Conservation (phyloP, 2,329 filamentous ascomycete species). For the Chalaropsis thielavioides region DNA sequence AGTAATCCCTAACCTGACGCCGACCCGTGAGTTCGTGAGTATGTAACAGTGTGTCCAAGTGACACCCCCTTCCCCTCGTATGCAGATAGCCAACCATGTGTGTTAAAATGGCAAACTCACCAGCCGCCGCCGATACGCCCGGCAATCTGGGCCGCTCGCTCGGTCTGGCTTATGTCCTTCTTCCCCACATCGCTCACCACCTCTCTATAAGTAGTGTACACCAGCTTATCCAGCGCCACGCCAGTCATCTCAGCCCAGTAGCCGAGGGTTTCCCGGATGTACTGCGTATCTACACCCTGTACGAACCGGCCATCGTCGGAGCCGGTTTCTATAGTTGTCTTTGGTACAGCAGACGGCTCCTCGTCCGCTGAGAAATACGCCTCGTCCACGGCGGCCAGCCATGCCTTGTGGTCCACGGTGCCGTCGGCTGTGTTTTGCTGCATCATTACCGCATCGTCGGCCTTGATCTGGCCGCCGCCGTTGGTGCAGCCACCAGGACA, state of each 20-base stretch:
- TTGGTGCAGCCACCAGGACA: conserved; percentile 98
- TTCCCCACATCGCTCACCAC: conserved; percentile 94
- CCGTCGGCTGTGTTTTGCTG: conserved; percentile 35
- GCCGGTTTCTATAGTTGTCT: conserved; percentile 17
- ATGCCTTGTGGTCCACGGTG: conserved; percentile 70
- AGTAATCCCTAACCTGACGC: neutral
- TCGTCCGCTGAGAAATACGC: conserved; percentile 73
- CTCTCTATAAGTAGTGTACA: conserved; percentile 76
- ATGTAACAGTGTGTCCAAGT: neutral
- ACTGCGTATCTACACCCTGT: conserved; percentile 49
- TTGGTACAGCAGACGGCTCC: neutral
- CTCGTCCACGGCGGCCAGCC: conserved; percentile 70
- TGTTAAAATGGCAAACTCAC: conserved; percentile 33
- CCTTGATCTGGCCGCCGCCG: conserved; percentile 87
- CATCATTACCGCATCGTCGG: conserved; percentile 56
- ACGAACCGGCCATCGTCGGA: conserved; percentile 32
- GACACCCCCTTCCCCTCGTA: neutral
- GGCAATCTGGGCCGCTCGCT: conserved; percentile 75
- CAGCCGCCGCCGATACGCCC: conserved; percentile 87
- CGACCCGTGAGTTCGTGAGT: neutral
- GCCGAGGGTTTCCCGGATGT: conserved; percentile 52
- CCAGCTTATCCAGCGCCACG: conserved; percentile 55
- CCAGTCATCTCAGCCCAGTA: conserved; percentile 65
- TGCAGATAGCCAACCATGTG: neutral
- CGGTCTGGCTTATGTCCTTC: conserved; percentile 50